Percentiles rank a stretch among this genome's conserved stretches.
Evolutionary conservation across 805 yeast species (phyloP).

Genomic region (Ogataea salicorniae): DNA sequence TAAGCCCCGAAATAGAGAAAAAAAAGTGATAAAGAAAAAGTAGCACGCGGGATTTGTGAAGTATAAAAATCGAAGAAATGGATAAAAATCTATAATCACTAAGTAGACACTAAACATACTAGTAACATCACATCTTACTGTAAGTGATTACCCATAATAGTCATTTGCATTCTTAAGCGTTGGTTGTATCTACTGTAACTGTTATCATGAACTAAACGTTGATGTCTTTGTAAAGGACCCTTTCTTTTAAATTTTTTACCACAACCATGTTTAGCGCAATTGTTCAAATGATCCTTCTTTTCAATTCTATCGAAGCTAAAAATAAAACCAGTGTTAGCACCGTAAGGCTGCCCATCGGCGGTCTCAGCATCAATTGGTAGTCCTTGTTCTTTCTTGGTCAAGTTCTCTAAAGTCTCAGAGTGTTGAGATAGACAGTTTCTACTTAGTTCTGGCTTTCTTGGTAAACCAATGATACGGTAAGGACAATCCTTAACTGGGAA

Average conservation of each 20-base stretch:
- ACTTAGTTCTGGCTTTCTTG: slow-evolving; percentile 42
- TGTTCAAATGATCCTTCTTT: slow-evolving; percentile 9
- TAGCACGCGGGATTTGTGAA: too few species aligned
- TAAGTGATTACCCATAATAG: slow-evolving; percentile 14
- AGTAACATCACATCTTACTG: too few species aligned
- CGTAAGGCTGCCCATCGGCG: background rate
- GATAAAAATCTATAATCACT: too few species aligned
- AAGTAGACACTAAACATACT: too few species aligned
- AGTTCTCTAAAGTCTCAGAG: slow-evolving; percentile 14
- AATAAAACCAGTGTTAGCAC: background rate
- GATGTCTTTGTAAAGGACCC: slow-evolving; percentile 52
- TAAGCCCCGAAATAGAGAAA: too few species aligned
- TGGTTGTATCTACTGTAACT: slow-evolving; percentile 35
- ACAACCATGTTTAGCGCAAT: slow-evolving; percentile 31
- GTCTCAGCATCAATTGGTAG: background rate
- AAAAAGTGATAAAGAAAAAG: too few species aligned
- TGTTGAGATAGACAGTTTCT: slow-evolving; percentile 49
- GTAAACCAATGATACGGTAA: slow-evolving; percentile 45
- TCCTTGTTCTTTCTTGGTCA: slow-evolving; percentile 4
- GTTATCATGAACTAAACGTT: slow-evolving; percentile 46
- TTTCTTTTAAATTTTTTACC: slow-evolving; percentile 44
- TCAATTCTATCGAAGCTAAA: background rate
- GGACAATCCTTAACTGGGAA: slow-evolving; percentile 44
- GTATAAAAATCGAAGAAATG: too few species aligned
- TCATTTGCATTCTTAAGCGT: slow-evolving; percentile 22